Conservation (phyloP, 371 early-diverging fungal species). For the Smittium mucronatum region DNA sequence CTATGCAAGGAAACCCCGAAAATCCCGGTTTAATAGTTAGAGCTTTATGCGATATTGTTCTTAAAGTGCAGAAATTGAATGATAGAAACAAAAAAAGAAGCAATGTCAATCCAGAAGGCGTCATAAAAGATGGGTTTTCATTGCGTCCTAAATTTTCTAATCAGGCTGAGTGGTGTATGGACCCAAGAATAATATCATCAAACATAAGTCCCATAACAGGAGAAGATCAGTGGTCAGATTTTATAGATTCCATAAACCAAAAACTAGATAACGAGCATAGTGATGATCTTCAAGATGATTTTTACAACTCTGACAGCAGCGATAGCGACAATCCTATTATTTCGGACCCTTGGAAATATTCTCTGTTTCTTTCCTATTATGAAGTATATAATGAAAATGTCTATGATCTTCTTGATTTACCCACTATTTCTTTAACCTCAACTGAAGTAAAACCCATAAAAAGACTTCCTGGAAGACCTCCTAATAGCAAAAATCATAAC, state of each 20-base stretch:
- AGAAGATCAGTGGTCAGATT: conserved; percentile 65
- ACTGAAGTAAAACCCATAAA: neutral
- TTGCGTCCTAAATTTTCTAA: conserved; percentile 24
- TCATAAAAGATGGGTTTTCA: conserved; percentile 7
- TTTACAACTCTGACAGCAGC: neutral
- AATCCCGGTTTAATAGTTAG: conserved; percentile 62
- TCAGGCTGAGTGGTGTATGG: conserved; percentile 30
- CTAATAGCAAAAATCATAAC: conserved; percentile 36
- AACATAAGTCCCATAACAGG: conserved; percentile 39
- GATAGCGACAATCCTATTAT: neutral
- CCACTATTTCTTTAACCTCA: neutral
- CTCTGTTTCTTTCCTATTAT: conserved; percentile 55
- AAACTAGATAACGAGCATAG: conserved; percentile 61
- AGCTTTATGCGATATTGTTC: conserved; percentile 44
- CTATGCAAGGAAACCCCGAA: conserved; percentile 44
- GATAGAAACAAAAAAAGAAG: conserved; percentile 19
- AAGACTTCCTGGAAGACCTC: conserved; percentile 11
- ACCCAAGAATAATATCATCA: conserved; percentile 50
- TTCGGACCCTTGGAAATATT: neutral
- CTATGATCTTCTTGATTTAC: conserved; percentile 20
- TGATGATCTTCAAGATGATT: conserved; percentile 24
- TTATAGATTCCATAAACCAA: conserved; percentile 32
- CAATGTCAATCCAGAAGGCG: neutral
- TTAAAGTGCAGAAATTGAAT: conserved; percentile 15
- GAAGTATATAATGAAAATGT: conserved; percentile 90